Evolutionary conservation across 805 yeast species (phyloP).

Genomic region (Candida palmyrensis): DNA sequence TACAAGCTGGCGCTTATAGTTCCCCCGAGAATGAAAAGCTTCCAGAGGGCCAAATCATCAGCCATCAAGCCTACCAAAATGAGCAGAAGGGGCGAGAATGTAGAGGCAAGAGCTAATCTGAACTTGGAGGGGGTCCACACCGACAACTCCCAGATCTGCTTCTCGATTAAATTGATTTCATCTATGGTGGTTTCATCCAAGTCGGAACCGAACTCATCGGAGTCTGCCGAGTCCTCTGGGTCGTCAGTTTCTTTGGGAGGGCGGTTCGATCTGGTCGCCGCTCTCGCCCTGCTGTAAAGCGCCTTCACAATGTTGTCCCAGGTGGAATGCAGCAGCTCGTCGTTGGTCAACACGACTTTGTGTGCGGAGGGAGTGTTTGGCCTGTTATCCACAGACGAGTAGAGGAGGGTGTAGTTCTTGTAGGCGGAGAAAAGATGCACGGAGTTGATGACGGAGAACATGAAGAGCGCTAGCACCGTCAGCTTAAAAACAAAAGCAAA

Average conservation of each 20-base stretch:
- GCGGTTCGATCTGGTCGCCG: neutral
- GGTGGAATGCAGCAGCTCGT: slow-evolving; percentile 1
- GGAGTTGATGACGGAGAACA: slow-evolving; percentile 12
- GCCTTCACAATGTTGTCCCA: slow-evolving; percentile 3
- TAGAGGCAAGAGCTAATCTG: slow-evolving; percentile 43
- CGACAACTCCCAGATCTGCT: slow-evolving; percentile 48
- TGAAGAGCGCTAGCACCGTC: slow-evolving; percentile 7
- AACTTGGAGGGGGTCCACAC: slow-evolving; percentile 69
- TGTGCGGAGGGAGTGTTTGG: slow-evolving; percentile 22
- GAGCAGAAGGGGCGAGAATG: slow-evolving; percentile 57
- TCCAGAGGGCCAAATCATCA: slow-evolving; percentile 20
- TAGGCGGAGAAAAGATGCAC: slow-evolving; percentile 13
- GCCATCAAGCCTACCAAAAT: slow-evolving; percentile 33
- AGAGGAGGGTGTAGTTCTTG: slow-evolving; percentile 28
- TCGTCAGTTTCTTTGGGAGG: neutral
- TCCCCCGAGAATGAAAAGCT: slow-evolving; percentile 28
- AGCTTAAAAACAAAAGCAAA: neutral
- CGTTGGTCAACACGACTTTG: slow-evolving; percentile 4
- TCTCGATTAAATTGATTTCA: slow-evolving; percentile 16
- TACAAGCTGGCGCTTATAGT: slow-evolving; percentile 33
- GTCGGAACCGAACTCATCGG: slow-evolving; percentile 1
- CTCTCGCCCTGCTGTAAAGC: slow-evolving; percentile 1
- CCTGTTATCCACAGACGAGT: slow-evolving; percentile 14
- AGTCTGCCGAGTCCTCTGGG: neutral
- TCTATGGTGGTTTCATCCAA: slow-evolving; percentile 5